Base-by-base conservation (phyloP, 768 basidiomycete genomes). In the Gymnopilus dilepis region DNA sequence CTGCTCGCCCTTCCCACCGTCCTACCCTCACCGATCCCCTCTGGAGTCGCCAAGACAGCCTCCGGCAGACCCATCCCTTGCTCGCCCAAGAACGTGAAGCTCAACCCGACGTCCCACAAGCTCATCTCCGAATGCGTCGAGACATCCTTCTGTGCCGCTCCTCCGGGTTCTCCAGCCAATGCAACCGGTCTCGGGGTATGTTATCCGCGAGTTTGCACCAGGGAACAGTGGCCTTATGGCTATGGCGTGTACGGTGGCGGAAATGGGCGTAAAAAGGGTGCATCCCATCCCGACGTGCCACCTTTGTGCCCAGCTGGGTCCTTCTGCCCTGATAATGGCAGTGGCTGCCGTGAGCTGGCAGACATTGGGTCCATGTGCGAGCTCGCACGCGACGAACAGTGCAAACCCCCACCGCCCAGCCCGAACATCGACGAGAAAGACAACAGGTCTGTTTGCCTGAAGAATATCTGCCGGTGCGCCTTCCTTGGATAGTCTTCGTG, bases 301-400 rank as follows among this genome's bases (percentile, higher is more conserved):
- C 82, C 84, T 0, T 71, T 84, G 33, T 91, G 89, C 65, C 67
- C 74, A 1, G 50, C 60, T 15, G 86, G 81, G 7, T 71, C 75
- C n/a, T 90, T 86, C 73, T 90, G 88, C 65, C 87, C 87, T 0
- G 89, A 91, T 65, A 86, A 89, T 67, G 87, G 85, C 12, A 82
- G 82, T 64, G 81, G 80, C 3, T 91, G 89, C 70, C 67, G 75
- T 33, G 64, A 70, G 4, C 72, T 83, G 45, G 70, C 78, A 0
- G 58, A 69, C 0, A 70, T 81, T 2, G 88, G 87, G 0, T 73
- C 69, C 6, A 33, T 74, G 0, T 90, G 89, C 68, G 84, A 90
- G 69, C 70, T 89, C 67, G 84, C 85, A 60, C 75, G 89, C 40
- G 89, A 90, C 68, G 87, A 84, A 42, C 84, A 86, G 64, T 85